phyloP scores from a whole-genome alignment of 2,329 filamentous ascomycete genomes.

The Phoma sp. region DNA sequence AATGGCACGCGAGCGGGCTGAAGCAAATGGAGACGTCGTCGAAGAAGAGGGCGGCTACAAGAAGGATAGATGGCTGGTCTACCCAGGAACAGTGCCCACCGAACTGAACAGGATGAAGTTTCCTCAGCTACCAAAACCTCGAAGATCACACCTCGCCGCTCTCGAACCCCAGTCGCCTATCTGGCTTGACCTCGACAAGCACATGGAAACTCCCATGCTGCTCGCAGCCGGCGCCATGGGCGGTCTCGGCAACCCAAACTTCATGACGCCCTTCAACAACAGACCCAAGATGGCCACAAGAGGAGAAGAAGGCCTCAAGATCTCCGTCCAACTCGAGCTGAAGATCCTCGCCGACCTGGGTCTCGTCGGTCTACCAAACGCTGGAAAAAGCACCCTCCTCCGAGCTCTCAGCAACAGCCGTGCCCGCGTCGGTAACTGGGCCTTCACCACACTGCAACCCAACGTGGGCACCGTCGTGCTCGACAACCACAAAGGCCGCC shows the following conservation, averaged over 20 bases:
- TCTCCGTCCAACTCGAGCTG: constrained; percentile 86
- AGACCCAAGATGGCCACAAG: constrained; percentile 87
- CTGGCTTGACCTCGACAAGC: constrained; percentile 62
- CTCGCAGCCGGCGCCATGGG: constrained; percentile 87
- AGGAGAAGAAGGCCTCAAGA: constrained; percentile 77
- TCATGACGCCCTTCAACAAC: constrained; percentile 74
- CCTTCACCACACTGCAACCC: constrained; percentile 92
- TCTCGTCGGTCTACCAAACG: constrained; percentile 92
- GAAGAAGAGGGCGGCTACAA: constrained; percentile 47
- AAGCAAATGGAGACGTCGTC: constrained; percentile 35
- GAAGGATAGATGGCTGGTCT: constrained; percentile 82
- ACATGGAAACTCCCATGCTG: constrained; percentile 82
- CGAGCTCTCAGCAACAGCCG: constrained; percentile 87
- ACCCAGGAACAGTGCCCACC: constrained; percentile 79
- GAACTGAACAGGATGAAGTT: constrained; percentile 67
- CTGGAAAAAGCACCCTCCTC: constrained; percentile 91
- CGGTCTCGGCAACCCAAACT: constrained; percentile 92
- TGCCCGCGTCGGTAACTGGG: constrained; percentile 90
- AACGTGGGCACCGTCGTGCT: constrained; percentile 96
- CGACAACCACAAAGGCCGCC: constrained; percentile 82
- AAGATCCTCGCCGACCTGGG: constrained; percentile 96
- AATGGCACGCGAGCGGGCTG: constrained; percentile 26
- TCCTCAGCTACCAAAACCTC: constrained; percentile 61
- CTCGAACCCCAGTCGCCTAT: constrained; percentile 77
- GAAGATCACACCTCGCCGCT: constrained; percentile 64